phyloP scores from a whole-genome alignment of 768 basidiomycete species.

The Russula foetens region DNA sequence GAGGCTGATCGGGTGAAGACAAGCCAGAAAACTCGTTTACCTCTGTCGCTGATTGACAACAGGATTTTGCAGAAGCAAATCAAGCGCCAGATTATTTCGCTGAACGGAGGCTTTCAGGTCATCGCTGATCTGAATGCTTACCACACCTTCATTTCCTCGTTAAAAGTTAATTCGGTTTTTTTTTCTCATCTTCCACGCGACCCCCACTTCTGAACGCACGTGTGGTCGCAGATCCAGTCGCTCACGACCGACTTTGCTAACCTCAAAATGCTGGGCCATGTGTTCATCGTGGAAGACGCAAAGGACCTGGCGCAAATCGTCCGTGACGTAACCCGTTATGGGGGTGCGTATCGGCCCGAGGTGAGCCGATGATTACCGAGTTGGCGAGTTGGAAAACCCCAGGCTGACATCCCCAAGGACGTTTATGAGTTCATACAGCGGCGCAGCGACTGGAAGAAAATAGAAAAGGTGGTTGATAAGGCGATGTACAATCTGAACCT shows the following conservation, averaged over 20 bases:
- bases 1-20: slow-evolving; percentile 37
- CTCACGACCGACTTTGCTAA: slow-evolving; percentile 87
- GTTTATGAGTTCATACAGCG: slow-evolving; percentile 95
- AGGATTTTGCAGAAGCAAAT: slow-evolving; percentile 95
- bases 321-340: slow-evolving; percentile 89
- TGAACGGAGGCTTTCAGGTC: slow-evolving; percentile 89
- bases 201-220: neutral
- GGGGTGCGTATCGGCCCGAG: slow-evolving; percentile 91
- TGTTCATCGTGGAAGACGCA: slow-evolving; percentile 92
- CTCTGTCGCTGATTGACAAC: slow-evolving; percentile 4
- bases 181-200: neutral
- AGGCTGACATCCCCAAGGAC: no score
- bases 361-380: no score
- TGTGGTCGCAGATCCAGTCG: slow-evolving; percentile 46
- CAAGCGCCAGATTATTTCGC: slow-evolving; percentile 94
- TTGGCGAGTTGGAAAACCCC: no score
- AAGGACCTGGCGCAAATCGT: slow-evolving; percentile 96
- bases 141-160: slow-evolving; percentile 76
- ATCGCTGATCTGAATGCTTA: slow-evolving; percentile 96
- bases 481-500: slow-evolving; percentile 91
- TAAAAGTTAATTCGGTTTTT: slow-evolving; percentile 48
- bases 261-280: slow-evolving; percentile 95
- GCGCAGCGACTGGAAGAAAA: slow-evolving; percentile 96
- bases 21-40: neutral
- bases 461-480: slow-evolving; percentile 93